Conservation (phyloP, 2,329 filamentous ascomycete genomes). For the Atkinsonella hypoxylon region DNA sequence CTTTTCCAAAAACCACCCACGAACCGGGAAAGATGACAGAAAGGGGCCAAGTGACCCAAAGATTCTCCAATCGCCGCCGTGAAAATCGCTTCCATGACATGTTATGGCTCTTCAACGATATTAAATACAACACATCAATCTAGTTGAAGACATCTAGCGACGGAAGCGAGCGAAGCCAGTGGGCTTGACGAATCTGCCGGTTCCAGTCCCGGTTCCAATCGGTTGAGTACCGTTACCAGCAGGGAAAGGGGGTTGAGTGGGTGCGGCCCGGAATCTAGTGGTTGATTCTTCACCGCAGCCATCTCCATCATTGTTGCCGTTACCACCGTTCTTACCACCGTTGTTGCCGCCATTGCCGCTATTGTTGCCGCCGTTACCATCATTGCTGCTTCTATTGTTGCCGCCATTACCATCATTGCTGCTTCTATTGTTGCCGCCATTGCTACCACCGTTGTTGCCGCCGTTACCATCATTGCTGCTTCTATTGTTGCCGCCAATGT, state of each 20-base stretch:
- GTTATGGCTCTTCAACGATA: not conserved
- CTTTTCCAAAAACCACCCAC: too few relatives aligned
- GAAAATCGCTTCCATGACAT: not conserved
- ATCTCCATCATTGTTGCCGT: too few relatives aligned
- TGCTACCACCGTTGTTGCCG: too few relatives aligned
- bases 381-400: too few relatives aligned
- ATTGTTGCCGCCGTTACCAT: too few relatives aligned
- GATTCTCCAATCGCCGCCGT: not conserved
- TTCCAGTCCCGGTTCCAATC: conserved; percentile 7
- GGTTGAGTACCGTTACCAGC: conserved; percentile 23
- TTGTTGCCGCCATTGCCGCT: not conserved
- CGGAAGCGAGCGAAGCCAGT: conserved; percentile 24
- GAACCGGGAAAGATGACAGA: not conserved
- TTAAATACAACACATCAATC: too few relatives aligned
- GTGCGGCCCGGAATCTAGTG: conserved; percentile 17
- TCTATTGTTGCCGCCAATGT: not conserved
- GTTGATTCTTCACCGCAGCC: conserved; percentile 13
- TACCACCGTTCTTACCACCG: not conserved
- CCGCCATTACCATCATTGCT: too few relatives aligned
- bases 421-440: not conserved
- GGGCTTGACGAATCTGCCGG: conserved; percentile 20
- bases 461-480: too few relatives aligned
- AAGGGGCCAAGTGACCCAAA: not conserved
- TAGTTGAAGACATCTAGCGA: conserved; percentile 20
- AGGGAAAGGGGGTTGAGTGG: conserved; percentile 31